phyloP scores from a whole-genome alignment of 495 filamentous ascomycete genomes.

The Ramalina peruviana region DNA sequence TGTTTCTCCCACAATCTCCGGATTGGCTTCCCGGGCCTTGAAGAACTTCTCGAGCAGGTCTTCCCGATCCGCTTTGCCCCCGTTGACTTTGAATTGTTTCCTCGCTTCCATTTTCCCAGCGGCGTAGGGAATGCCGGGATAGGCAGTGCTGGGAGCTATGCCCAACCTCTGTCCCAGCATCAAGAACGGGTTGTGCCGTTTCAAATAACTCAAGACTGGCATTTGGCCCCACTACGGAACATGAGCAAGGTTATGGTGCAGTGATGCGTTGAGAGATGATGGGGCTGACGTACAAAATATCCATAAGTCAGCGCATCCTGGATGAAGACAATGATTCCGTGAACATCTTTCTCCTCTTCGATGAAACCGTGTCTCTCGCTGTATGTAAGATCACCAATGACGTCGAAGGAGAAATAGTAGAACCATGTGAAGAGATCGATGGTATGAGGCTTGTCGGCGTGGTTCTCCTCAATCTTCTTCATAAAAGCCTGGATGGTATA shows the following conservation, averaged over 20 bases:
- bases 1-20: conserved; percentile 51
- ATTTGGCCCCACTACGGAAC: conserved; percentile 36
- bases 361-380: conserved; percentile 51
- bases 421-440: conserved; percentile 64
- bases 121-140: conserved; percentile 50
- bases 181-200: conserved; percentile 38
- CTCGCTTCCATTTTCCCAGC: conserved; percentile 41
- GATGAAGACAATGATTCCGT: conserved; percentile 33
- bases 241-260: conserved; percentile 32
- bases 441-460: background rate
- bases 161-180: conserved; percentile 25
- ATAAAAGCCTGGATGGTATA: conserved; percentile 50
- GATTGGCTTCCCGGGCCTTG: conserved; percentile 33
- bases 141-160: conserved; percentile 33
- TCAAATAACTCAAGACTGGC: conserved; percentile 34
- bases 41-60: conserved; percentile 36
- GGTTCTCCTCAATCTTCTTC: conserved; percentile 22
- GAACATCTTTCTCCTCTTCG: conserved; percentile 42
- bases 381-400: conserved; percentile 52
- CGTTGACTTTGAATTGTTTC: conserved; percentile 18
- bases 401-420: conserved; percentile 71
- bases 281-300: conserved; percentile 26
- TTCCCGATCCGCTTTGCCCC: conserved; percentile 25
- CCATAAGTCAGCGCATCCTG: conserved; percentile 33
- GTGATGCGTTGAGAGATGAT: no score